Conservation (phyloP, 2,329 filamentous ascomycete species). For the Colletotrichum ledebouriae region DNA sequence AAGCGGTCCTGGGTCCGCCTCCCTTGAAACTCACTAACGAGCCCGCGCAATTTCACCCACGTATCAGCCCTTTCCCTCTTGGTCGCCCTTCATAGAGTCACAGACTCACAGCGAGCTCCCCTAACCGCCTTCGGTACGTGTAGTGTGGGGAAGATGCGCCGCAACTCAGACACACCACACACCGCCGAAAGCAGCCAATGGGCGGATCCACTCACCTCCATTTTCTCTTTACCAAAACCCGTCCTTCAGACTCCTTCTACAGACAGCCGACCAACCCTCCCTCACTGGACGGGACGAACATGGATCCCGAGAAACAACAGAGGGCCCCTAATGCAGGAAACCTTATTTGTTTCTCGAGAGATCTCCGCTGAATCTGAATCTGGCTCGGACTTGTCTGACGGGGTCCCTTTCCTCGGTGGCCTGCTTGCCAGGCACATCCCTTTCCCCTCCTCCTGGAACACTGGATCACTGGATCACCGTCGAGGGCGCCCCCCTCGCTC, state of each 20-base stretch:
- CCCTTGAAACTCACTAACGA: constrained; percentile 68
- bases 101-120: constrained; percentile 6
- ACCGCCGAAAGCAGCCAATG: background rate
- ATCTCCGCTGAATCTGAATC: constrained; percentile 36
- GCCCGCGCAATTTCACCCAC: constrained; percentile 62
- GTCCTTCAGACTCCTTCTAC: background rate
- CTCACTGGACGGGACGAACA: constrained; percentile 36
- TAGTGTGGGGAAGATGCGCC: too few relatives aligned
- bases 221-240: background rate
- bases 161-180: constrained; percentile 11
- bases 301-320: constrained; percentile 41
- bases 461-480: constrained; percentile 1
- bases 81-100: constrained; percentile 19
- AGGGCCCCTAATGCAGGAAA: constrained; percentile 40
- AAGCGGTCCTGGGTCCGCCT: constrained; percentile 45
- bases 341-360: constrained; percentile 41
- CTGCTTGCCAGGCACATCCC: constrained; percentile 12
- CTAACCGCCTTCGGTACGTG: constrained; percentile 9
- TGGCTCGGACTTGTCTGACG: constrained; percentile 33
- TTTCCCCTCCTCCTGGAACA: constrained; percentile 27
- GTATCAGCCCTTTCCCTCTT: constrained; percentile 58
- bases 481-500: constrained; percentile 6
- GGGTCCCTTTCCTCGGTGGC: background rate
- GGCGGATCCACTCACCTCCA: background rate
- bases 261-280: constrained; percentile 29